Conservation (phyloP, 345 rosid genomes). For the Eucalyptus cloeziana region DNA sequence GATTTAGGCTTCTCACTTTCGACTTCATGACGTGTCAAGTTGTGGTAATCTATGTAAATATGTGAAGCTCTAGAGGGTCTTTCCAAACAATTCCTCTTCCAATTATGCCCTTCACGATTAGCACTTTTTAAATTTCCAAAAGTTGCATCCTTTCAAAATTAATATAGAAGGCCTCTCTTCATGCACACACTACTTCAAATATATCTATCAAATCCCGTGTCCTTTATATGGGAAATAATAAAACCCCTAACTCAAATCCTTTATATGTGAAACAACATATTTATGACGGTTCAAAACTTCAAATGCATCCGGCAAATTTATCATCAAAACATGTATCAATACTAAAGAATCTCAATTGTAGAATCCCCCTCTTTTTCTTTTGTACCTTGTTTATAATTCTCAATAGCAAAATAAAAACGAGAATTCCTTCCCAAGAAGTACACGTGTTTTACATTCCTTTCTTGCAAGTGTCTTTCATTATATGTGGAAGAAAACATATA, state of each 20-base stretch:
- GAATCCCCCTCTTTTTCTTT: background rate
- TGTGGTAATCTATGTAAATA: background rate
- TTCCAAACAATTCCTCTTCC: fast-evolving
- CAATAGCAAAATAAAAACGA: background rate
- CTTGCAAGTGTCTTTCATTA: fast-evolving
- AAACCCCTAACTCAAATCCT: fast-evolving
- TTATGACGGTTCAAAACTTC: fast-evolving
- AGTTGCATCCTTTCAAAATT: background rate
- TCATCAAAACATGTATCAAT: too few relatives aligned
- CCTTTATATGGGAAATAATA: too few relatives aligned
- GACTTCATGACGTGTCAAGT: background rate
- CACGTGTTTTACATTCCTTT: background rate
- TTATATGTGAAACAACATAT: fast-evolving
- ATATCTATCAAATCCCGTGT: too few relatives aligned
- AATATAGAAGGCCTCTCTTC: background rate
- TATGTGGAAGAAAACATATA: too few relatives aligned
- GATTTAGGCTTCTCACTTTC: background rate
- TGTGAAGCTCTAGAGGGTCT: background rate
- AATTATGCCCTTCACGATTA: background rate
- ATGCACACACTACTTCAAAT: too few relatives aligned
- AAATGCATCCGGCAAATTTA: fast-evolving
- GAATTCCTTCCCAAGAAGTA: background rate
- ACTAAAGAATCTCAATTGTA: too few relatives aligned
- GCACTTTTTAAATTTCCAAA: background rate
- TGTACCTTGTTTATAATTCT: background rate